Percentiles rank a stretch among this genome's conserved stretches.
These are phyloP conservation scores for Puccinia novopanici DNA, from an alignment of 1,284 basidiomycete species.

Conservation along the genomic window DNA sequence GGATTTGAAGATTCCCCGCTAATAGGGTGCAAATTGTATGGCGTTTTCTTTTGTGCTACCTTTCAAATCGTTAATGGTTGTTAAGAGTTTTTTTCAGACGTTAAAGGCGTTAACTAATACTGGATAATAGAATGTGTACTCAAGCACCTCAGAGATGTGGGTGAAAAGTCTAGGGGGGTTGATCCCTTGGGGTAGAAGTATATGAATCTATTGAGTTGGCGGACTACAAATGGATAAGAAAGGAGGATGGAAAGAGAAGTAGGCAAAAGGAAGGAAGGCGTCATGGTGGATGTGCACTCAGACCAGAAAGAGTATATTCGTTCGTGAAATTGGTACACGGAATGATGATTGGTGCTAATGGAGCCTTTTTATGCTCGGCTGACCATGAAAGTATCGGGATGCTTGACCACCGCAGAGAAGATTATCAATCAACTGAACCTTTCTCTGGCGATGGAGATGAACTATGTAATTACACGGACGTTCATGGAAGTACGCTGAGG, in stretches of 20 bases:
- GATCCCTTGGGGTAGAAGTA: not conserved
- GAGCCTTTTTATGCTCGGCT: constrained; percentile 21
- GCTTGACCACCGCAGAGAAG: not conserved
- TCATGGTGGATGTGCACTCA: constrained; percentile 11
- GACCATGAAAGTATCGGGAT: not conserved
- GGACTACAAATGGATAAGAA: constrained; percentile 3
- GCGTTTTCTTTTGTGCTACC: not conserved
- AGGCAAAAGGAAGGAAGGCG: constrained; percentile 4
- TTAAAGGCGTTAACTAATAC: constrained; percentile 12
- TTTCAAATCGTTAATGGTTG: constrained; percentile 11
- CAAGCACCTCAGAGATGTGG: not conserved
- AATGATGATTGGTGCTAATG: constrained; percentile 8
- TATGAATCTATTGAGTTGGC: not conserved
- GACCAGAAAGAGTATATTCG: constrained; percentile 2
- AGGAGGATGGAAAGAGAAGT: not conserved
- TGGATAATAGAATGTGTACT: constrained; percentile 13
- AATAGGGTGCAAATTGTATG: not conserved
- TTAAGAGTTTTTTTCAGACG: not conserved
- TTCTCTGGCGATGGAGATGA: not conserved
- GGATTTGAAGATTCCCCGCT: not conserved
- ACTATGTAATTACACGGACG: not conserved
- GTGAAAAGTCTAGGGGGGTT: not conserved
- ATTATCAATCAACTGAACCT: not conserved
- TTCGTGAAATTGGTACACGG: constrained; percentile 9
- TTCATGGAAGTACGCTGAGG: not conserved